These are phyloP conservation scores for Garcia nutans DNA, from an alignment of 345 rosid species.

Conservation along the genomic window DNA sequence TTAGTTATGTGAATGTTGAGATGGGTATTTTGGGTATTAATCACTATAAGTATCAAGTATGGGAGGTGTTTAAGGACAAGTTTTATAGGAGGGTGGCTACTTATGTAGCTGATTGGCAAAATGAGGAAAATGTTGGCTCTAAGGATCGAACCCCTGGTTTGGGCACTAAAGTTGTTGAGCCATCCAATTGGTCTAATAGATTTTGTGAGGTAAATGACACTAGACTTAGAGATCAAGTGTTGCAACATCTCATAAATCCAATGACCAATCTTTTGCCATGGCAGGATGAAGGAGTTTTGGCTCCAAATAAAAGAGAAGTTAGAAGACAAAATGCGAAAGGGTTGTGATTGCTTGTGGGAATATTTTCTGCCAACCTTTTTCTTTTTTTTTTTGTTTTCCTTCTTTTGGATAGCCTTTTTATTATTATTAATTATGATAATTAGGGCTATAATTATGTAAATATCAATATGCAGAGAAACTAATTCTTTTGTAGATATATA, in stretches of 20 bases:
- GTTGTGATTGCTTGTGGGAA: not conserved
- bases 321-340: not conserved
- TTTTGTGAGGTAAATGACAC: slow-evolving; percentile 78
- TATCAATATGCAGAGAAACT: no score
- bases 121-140: slow-evolving; percentile 66
- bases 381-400: no score
- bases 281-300: slow-evolving; percentile 32
- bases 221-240: slow-evolving; percentile 58
- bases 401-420: not conserved
- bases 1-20: slow-evolving; percentile 43
- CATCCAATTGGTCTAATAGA: slow-evolving; percentile 65
- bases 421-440: no score
- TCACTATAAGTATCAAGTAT: slow-evolving; percentile 83
- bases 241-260: slow-evolving; percentile 37
- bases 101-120: slow-evolving; percentile 86
- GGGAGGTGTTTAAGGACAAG: slow-evolving; percentile 93
- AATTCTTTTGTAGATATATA: no score
- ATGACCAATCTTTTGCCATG: slow-evolving; percentile 49
- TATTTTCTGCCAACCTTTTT: no score
- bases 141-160: slow-evolving; percentile 84
- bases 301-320: not conserved
- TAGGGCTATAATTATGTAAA: no score
- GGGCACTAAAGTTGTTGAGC: slow-evolving; percentile 78
- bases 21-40: slow-evolving; percentile 56
- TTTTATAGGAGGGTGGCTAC: slow-evolving; percentile 85